Base-by-base conservation (phyloP, 179 eudicot genomes). In the Heliamphora pulchella region DNA sequence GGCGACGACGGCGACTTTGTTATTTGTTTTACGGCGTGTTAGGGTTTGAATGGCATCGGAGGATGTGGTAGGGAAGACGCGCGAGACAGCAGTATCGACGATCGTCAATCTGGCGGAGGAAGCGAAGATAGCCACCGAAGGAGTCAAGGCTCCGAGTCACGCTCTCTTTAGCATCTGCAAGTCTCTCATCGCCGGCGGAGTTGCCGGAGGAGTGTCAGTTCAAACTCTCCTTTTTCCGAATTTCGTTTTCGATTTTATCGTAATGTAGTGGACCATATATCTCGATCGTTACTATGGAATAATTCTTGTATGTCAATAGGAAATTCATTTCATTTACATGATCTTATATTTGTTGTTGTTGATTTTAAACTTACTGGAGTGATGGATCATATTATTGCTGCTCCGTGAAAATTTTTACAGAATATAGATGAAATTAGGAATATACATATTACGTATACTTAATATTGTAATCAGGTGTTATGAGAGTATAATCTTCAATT, bases 121-220 rank as follows among this genome's bases (percentile, higher is more conserved):
- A 82, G 97, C 97, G 5, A 92, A 90, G 85, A 88, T 86, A 17
- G 91, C 91, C 14, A 87, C 89, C 7, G 98, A 89, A 85, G 92
- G 92, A 1, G 97, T 91, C 10, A 89, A 93, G 74, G 80, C 94
- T 81, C 89, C 92, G 0, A 82, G 80, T 14, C 71, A 84, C 46
- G 90, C 92, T 54, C 55, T 90, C 76, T 75, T 83, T 41, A 87
- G 87, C 80, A 87, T 94, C 84, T 83, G 87, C 74, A 94, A 94
- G 75, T 94, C 97, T 50, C 97, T 93, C 44, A 88, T 87, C 59
- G 97, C 98, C 43, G 98, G 98, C 8, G 98, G 98, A 9, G 86
- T 94, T 71, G 97, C 98, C 71, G 94, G 96, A 31, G 98, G 91
- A 86, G 91, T 94, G 97, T 94, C 59, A 74, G 96, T 87, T 82